Evolutionary conservation across 257 asterid genomes (phyloP).

Genomic region (Nicotiana obtusifolia): DNA sequence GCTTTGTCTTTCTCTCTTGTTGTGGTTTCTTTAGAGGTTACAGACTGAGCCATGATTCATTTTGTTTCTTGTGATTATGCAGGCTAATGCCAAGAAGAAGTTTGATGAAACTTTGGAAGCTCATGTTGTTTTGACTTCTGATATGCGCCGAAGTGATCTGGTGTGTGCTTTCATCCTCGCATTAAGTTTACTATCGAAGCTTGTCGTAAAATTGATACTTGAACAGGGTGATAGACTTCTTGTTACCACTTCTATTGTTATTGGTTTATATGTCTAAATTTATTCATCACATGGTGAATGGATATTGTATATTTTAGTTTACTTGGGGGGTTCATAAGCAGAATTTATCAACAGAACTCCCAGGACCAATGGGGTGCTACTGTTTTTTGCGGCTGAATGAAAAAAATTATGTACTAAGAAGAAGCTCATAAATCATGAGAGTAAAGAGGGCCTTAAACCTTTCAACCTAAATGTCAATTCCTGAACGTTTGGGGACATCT

Average conservation of each 20-base stretch:
- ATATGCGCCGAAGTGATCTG: slow-evolving; percentile 87
- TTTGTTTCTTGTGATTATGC: slow-evolving; percentile 44
- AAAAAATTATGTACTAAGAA: not conserved
- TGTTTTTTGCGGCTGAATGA: not conserved
- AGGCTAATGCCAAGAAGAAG: slow-evolving; percentile 60
- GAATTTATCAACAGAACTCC: not conserved
- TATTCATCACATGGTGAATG: not conserved
- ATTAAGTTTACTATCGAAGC: not conserved
- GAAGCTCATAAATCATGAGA: not conserved
- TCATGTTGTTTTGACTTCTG: slow-evolving; percentile 87
- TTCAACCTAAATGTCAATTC: not conserved
- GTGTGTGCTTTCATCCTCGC: slow-evolving; percentile 31
- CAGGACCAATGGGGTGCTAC: not conserved
- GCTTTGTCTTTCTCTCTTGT: not conserved
- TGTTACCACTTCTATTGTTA: not conserved
- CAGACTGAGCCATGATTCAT: slow-evolving; percentile 18
- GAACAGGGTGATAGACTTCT: not conserved
- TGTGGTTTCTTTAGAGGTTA: not conserved
- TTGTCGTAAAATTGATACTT: not conserved
- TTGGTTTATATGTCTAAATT: not conserved
- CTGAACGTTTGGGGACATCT: not conserved
- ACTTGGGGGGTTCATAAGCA: not conserved
- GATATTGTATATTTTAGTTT: not conserved
- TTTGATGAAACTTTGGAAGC: slow-evolving; percentile 93
- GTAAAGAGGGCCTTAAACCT: not conserved